phyloP scores from a whole-genome alignment of 495 filamentous ascomycete genomes.

The Diplogelasinospora grovesii region DNA sequence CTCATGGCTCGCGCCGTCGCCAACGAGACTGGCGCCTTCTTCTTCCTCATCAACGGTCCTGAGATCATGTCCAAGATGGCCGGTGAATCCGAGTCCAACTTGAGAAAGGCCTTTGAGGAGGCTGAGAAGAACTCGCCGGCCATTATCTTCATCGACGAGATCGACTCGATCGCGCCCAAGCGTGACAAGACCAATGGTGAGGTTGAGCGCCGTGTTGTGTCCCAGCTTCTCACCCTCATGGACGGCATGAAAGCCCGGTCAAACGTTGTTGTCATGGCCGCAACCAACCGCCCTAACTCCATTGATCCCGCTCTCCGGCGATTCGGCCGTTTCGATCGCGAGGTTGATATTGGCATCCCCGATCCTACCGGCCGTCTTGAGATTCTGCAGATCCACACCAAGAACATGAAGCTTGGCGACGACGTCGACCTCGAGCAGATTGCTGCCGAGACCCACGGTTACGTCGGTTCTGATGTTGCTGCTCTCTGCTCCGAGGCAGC shows the following conservation, averaged over 20 bases:
- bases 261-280: slow-evolving; percentile 98
- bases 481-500: slow-evolving; percentile 99
- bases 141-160: slow-evolving; percentile 99
- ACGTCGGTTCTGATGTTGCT: slow-evolving; percentile 96
- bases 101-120: slow-evolving; percentile 97
- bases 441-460: slow-evolving; percentile 96
- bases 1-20: slow-evolving; percentile 97
- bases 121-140: slow-evolving; percentile 99
- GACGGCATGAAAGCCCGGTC: slow-evolving; percentile 99
- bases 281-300: slow-evolving; percentile 95
- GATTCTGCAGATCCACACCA: slow-evolving; percentile 97
- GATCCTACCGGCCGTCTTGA: slow-evolving; percentile 98
- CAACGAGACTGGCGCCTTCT: slow-evolving; percentile 98
- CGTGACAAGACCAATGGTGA: slow-evolving; percentile 99
- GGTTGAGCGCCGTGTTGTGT: slow-evolving; percentile 96
- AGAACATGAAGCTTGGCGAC: slow-evolving; percentile 99
- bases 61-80: slow-evolving; percentile 99
- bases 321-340: slow-evolving; percentile 96
- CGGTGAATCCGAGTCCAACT: slow-evolving; percentile 95
- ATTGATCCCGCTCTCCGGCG: slow-evolving; percentile 96
- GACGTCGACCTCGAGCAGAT: slow-evolving; percentile 97
- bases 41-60: slow-evolving; percentile 98
- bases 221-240: slow-evolving; percentile 95
- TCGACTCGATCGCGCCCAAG: slow-evolving; percentile 98
- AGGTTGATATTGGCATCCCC: slow-evolving; percentile 96